Evolutionary conservation across 306 rosid genomes (phyloP).

Genomic region (Adenanthera pavonina): DNA sequence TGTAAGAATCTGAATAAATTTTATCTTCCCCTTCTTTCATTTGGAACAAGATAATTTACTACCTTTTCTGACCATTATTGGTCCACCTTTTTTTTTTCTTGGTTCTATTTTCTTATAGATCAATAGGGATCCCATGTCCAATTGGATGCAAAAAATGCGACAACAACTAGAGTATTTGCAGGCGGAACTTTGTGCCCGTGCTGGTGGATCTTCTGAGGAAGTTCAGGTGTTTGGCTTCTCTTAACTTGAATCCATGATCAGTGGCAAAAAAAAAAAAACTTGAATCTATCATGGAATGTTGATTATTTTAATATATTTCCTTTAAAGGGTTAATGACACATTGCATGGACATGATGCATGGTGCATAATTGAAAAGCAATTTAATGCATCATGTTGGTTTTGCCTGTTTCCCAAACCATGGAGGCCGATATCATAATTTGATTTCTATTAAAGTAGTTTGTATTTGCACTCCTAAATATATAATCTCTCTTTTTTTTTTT

Average conservation of each 20-base stretch:
- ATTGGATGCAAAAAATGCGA: constrained; percentile 96
- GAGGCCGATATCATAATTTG: constrained; percentile 12
- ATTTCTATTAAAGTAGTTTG: not conserved
- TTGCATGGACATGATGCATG: constrained; percentile 21
- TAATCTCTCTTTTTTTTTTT: constrained; percentile 19
- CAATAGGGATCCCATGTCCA: constrained; percentile 98
- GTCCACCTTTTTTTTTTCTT: constrained; percentile 35
- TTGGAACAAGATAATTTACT: constrained; percentile 34
- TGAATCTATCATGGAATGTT: not conserved
- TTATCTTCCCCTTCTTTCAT: constrained; percentile 11
- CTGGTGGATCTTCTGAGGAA: constrained; percentile 92
- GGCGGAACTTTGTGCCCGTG: constrained; percentile 97
- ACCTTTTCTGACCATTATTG: constrained; percentile 19
- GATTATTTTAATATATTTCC: constrained; percentile 22
- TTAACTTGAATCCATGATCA: constrained; percentile 8
- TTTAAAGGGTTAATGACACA: constrained; percentile 1
- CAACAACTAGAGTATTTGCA: constrained; percentile 92
- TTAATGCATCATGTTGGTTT: constrained; percentile 27
- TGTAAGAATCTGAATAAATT: constrained; percentile 58
- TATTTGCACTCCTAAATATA: constrained; percentile 21
- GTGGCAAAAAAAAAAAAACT: no score
- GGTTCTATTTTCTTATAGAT: constrained; percentile 55
- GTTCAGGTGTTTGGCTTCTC: constrained; percentile 69
- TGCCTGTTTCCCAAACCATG: constrained; percentile 5
- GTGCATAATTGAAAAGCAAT: constrained; percentile 30